Evolutionary conservation across 441 rosid genomes (phyloP).

Genomic region (Pelargonium citronellum): DNA sequence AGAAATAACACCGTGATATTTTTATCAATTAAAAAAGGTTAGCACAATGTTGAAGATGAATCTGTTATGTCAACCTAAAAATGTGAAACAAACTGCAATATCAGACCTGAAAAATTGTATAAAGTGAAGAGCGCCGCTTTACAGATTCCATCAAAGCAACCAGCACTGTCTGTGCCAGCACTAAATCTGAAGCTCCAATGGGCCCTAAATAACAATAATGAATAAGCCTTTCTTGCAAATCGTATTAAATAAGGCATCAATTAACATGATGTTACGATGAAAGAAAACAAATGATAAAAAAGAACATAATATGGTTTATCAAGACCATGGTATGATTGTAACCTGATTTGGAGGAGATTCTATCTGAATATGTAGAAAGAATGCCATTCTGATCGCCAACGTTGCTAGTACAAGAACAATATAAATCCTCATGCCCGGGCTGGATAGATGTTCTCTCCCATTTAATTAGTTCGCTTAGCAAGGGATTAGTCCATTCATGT

Average conservation of each 20-base stretch:
- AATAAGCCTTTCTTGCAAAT: background rate
- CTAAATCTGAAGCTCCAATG: constrained; percentile 31
- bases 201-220: constrained; percentile 17
- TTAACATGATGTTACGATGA: background rate
- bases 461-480: constrained; percentile 48
- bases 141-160: constrained; percentile 55
- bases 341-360: constrained; percentile 22
- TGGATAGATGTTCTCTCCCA: constrained; percentile 61
- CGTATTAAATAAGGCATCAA: background rate
- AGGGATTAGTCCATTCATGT: constrained; percentile 53
- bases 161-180: constrained; percentile 49
- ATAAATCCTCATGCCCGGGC: constrained; percentile 46
- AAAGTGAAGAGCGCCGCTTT: constrained; percentile 47
- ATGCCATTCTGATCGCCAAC: no score
- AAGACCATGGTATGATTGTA: constrained; percentile 6
- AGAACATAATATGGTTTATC: background rate
- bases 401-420: background rate
- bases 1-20: no score
- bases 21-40: no score
- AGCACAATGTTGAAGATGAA: no score
- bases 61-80: no score
- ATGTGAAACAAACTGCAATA: background rate
- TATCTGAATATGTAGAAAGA: constrained; percentile 13
- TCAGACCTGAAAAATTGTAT: constrained; percentile 55
- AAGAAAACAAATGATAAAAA: background rate